Base-by-base conservation (phyloP, 2,329 filamentous ascomycete species). In the Aureobasidium leucospermi region DNA sequence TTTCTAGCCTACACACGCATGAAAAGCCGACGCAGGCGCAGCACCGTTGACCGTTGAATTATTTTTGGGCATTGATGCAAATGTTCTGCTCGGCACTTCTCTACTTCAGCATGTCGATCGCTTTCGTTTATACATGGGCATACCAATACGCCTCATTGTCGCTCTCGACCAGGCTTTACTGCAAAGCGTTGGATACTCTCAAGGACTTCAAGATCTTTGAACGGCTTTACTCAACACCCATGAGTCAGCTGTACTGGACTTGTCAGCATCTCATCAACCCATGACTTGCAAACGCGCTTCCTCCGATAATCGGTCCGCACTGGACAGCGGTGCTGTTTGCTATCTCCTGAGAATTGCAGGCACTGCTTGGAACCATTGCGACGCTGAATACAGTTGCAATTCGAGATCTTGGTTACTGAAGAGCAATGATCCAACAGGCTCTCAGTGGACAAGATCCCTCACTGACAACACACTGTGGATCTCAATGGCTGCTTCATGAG, bases 41-140 rank as follows among this genome's bases (percentile, higher is more conserved):
- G 36, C 49, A 55, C 51, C 51, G 51, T 55, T 55, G 38, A 32
- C 38, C 51, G 51, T 55, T 55, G 51, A 55, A 10, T 19, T 42
- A 32, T 43, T 43, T 55, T 55, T 23, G 38, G 39, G 5, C 39
- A 34, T 34, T 23, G 34, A 11, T 11, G 39, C 23, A 38, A 23
- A 32, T 32, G 38, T 49, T 38, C 3, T 16, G 47, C 23, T 53
- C 38, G 36, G 34, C 36, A 52, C 23, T 52, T 41, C 5, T 52
- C 49, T 52, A 19, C 36, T 36, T 8, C 28, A 34, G 23, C 38
- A 43, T 23, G 23, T 28, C 38, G 9, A 53, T 32, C 38, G 16
- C 11, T 32, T 8, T 53, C 13, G 23, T 32, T 23, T 19, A 53
- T 39, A 29, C 19, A 36, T 36, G 34, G 8, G 13, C 4, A 36